These are phyloP conservation scores for Lasiosphaeria ovina DNA, from an alignment of 495 filamentous ascomycete species.

Conservation along the genomic window DNA sequence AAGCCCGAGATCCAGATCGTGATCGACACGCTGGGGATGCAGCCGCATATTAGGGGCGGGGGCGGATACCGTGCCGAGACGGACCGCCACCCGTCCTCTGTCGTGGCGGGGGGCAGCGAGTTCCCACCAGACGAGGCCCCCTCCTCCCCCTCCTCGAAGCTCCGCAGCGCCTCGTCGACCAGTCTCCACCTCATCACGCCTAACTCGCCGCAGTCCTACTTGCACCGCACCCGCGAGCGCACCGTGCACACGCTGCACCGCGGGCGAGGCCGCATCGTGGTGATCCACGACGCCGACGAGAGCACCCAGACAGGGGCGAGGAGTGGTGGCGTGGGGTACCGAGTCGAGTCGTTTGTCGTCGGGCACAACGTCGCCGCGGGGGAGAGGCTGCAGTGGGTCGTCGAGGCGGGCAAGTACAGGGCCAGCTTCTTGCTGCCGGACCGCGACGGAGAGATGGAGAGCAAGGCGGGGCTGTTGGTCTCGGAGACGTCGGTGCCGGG, in stretches of 20 bases:
- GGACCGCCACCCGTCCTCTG: slow-evolving; percentile 46
- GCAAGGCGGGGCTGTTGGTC: slow-evolving; percentile 53
- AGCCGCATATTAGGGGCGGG: slow-evolving; percentile 50
- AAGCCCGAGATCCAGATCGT: slow-evolving; percentile 28
- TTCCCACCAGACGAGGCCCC: neutral
- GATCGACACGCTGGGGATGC: slow-evolving; percentile 45
- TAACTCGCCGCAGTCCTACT: slow-evolving; percentile 50
- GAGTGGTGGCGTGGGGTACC: neutral
- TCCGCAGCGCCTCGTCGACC: slow-evolving; percentile 48
- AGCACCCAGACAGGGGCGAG: slow-evolving; percentile 31
- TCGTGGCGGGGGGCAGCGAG: slow-evolving; percentile 41
- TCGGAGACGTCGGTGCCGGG: slow-evolving; percentile 67
- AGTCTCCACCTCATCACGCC: slow-evolving; percentile 66
- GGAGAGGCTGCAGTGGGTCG: slow-evolving; percentile 65
- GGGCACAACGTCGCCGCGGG: slow-evolving; percentile 54
- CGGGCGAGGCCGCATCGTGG: slow-evolving; percentile 59
- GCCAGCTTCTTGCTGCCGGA: slow-evolving; percentile 56
- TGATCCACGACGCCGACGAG: slow-evolving; percentile 49
- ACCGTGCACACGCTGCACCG: slow-evolving; percentile 62
- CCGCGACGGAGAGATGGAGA: slow-evolving; percentile 31
- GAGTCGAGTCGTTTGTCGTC: slow-evolving; percentile 61
- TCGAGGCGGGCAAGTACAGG: slow-evolving; percentile 65
- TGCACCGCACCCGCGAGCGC: slow-evolving; percentile 58
- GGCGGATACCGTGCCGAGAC: slow-evolving; percentile 66
- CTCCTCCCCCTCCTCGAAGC: slow-evolving; percentile 18